A percentile compares a stretch with the other conserved stretches of the same genome.
Evolutionary conservation across 164 flowering plant genomes (phyloP).

Genomic region (Umbellularia californica): DNA sequence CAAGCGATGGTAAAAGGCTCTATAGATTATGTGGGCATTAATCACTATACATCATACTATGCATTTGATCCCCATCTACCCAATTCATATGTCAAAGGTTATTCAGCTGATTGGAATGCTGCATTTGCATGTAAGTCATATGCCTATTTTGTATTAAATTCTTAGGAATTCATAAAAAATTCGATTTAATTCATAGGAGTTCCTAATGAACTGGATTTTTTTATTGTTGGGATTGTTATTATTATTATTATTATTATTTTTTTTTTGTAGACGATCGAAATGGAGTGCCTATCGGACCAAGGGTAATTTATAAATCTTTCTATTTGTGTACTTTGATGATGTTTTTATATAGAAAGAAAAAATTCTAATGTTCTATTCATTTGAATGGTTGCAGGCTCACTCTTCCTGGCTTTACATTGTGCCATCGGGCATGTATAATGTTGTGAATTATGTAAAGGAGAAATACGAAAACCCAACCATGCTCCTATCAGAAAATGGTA

Average conservation of each 20-base stretch:
- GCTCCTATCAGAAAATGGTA: conserved; percentile 28
- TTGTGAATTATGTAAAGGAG: conserved; percentile 24
- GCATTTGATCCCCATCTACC: conserved; percentile 11
- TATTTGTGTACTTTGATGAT: background rate
- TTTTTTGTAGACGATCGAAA: conserved; percentile 10
- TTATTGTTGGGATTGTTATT: too few relatives aligned
- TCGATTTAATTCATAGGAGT: too few relatives aligned
- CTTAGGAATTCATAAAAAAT: too few relatives aligned
- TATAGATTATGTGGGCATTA: conserved; percentile 20
- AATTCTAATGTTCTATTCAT: background rate
- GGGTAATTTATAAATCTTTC: conserved; percentile 7
- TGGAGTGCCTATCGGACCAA: conserved; percentile 22
- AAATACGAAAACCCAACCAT: conserved; percentile 20
- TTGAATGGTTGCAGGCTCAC: conserved; percentile 19
- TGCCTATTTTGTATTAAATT: too few relatives aligned
- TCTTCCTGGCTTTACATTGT: conserved; percentile 27
- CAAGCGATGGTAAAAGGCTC: conserved; percentile 18
- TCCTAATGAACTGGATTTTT: too few relatives aligned
- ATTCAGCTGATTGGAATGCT: conserved; percentile 19
- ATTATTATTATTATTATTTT: background rate
- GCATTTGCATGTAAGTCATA: conserved; percentile 20
- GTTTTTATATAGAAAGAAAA: background rate
- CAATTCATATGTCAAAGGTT: conserved; percentile 3
- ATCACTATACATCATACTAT: conserved; percentile 23
- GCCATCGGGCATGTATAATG: conserved; percentile 28